Base-by-base conservation (phyloP, 164 flowering plant genomes). In the Umbilicus rupestris region DNA sequence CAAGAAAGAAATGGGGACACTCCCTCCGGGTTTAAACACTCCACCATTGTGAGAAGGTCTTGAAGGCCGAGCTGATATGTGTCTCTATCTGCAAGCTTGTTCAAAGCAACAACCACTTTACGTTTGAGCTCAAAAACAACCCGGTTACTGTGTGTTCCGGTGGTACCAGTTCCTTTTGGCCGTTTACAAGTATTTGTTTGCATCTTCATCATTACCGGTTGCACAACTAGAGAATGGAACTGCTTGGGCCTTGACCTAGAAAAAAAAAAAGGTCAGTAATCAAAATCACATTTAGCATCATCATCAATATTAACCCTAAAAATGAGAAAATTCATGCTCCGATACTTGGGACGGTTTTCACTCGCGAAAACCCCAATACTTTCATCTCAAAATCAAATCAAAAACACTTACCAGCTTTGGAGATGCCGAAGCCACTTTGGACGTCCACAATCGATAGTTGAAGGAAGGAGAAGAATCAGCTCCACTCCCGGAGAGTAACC, bases 31-130 rank as follows among this genome's bases (percentile, higher is more conserved):
- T 82, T 77, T 66, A 93, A 77, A 69, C 81, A 68, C 41, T 86
- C 81, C 17, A 82, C 90, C n/a, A 71, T 80, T 68, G 80, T 86
- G 66, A 87, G 87, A 41, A 93, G 85, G 75, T 88, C 92, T 28
- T 87, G 88, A n/a, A 78, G 80, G 24, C 85, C 98, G 45, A 88
- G 75, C 52, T 84, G 89, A 74, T 78, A 82, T 37, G 97, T 90
- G 66, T 93, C 98, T 62, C 96, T 72, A 78, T 90, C 97, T 14
- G 87, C 88, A 68, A 90, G 77, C 82, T 88, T 93, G 78, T 84
- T 86, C 42, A 93, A 69, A 1, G 94, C 84, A 65, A 76, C 69
- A 72, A 82, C 74, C 37, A 87, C 86, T 30, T 85, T 79, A 7
- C 85, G 89, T 64, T 93, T 90, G 7, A 86, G 82, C 82, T 88